Evolutionary conservation across 306 rosid species (phyloP).

Genomic region (Rosa persica): DNA sequence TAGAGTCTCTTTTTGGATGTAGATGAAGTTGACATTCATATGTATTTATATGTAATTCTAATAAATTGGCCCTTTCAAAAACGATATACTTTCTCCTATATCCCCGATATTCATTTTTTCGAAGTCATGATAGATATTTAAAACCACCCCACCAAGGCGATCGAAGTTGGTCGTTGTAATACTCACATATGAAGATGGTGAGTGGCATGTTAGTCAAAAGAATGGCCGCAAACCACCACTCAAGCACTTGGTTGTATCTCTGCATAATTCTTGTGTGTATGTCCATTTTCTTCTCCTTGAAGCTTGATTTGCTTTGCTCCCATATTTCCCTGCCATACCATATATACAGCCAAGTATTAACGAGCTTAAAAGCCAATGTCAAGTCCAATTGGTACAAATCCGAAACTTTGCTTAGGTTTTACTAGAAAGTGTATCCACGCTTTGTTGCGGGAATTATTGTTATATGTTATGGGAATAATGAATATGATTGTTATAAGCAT

Average conservation of each 20-base stretch:
- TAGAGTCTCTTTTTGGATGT: too few relatives aligned
- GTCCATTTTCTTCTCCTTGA: slow-evolving; percentile 54
- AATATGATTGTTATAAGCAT: too few relatives aligned
- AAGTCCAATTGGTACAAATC: not conserved
- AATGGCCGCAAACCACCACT: slow-evolving; percentile 83
- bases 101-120: too few relatives aligned
- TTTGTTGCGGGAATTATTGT: too few relatives aligned
- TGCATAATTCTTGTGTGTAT: slow-evolving; percentile 75
- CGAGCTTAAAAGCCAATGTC: not conserved
- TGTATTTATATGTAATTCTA: too few relatives aligned
- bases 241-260: slow-evolving; percentile 73
- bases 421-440: too few relatives aligned
- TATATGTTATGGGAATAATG: too few relatives aligned
- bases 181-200: slow-evolving; percentile 62
- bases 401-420: not conserved
- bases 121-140: too few relatives aligned
- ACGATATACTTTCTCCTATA: too few relatives aligned
- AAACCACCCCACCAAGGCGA: slow-evolving; percentile 99
- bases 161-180: slow-evolving; percentile 74
- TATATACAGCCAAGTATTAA: not conserved
- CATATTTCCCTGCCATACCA: slow-evolving; percentile 65
- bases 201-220: slow-evolving; percentile 53
- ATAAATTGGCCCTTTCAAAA: too few relatives aligned
- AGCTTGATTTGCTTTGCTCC: slow-evolving; percentile 76
- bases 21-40: too few relatives aligned